phyloP scores from a whole-genome alignment of 805 yeast species.

The Schwanniomyces vanrijiae region DNA sequence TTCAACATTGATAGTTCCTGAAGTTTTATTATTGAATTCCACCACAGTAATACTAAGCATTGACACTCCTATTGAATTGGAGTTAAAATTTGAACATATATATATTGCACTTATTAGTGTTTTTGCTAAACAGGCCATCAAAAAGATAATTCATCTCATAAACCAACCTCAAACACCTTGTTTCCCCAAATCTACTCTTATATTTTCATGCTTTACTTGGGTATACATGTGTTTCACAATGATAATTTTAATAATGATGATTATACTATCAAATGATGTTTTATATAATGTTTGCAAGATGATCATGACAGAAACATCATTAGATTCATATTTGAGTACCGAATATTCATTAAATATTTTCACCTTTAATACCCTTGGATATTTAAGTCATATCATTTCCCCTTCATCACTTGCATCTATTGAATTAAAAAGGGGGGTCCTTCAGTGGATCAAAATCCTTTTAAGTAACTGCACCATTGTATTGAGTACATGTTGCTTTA shows the following conservation, averaged over 20 bases:
- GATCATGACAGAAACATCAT: conserved; percentile 1
- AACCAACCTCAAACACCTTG: conserved; percentile 11
- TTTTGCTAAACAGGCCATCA: conserved; percentile 11
- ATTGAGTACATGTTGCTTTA: conserved; percentile 16
- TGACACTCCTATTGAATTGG: neutral
- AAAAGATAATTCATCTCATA: conserved; percentile 11
- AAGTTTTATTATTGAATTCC: conserved; percentile 18
- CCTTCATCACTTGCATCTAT: neutral
- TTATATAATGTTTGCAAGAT: conserved; percentile 15
- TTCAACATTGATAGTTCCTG: conserved; percentile 10
- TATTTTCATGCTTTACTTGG: conserved; percentile 21
- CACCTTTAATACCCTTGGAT: conserved; percentile 17
- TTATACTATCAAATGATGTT: conserved; percentile 19
- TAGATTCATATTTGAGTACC: neutral
- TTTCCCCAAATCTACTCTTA: conserved; percentile 14
- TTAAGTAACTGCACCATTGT: conserved; percentile 18
- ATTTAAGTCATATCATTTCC: conserved; percentile 12
- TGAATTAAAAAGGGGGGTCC: neutral
- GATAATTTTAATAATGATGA: conserved; percentile 7
- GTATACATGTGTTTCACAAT: conserved; percentile 19
- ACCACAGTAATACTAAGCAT: conserved; percentile 13
- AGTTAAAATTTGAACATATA: conserved; percentile 27
- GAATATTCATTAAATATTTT: conserved; percentile 29
- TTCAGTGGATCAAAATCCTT: conserved; percentile 7
- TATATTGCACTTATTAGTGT: conserved; percentile 14